Evolutionary conservation across 2,329 filamentous ascomycete species (phyloP).

Genomic region (Paecilomyces niveus): DNA sequence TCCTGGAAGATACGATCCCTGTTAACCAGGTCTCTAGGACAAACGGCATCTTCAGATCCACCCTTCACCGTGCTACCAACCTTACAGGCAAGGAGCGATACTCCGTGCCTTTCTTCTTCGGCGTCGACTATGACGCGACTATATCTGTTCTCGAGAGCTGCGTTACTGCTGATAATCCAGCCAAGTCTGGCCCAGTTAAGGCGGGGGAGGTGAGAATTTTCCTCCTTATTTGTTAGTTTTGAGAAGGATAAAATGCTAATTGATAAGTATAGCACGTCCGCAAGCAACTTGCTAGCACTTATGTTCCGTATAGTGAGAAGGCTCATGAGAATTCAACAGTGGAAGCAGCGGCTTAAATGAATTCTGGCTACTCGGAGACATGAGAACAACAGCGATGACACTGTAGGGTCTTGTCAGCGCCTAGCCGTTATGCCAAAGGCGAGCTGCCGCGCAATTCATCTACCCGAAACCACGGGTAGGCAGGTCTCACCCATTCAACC

Average conservation of each 20-base stretch:
- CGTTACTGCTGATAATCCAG: constrained; percentile 6
- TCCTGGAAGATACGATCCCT: not conserved
- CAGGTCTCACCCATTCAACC: too few relatives aligned
- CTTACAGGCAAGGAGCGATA: constrained; percentile 31
- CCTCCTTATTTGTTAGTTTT: not conserved
- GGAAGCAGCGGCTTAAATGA: not conserved
- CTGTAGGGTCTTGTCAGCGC: too few relatives aligned
- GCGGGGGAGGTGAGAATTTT: not conserved
- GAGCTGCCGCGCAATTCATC: too few relatives aligned
- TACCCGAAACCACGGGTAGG: too few relatives aligned
- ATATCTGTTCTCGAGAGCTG: constrained; percentile 15
- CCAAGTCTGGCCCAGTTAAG: constrained; percentile 1
- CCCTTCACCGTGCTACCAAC: constrained; percentile 35
- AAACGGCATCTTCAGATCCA: constrained; percentile 33
- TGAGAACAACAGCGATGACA: too few relatives aligned
- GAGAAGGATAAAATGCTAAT: not conserved
- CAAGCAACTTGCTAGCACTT: not conserved
- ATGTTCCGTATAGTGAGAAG: not conserved
- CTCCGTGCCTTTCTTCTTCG: constrained; percentile 36
- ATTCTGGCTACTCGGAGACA: not conserved
- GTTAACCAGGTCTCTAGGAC: constrained; percentile 16
- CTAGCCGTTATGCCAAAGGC: too few relatives aligned
- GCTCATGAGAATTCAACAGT: not conserved
- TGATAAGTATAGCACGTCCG: not conserved
- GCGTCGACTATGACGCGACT: constrained; percentile 33